These are phyloP conservation scores for Pascua sp. DNA, from an alignment of 1,284 basidiomycete genomes.

Conservation along the genomic window DNA sequence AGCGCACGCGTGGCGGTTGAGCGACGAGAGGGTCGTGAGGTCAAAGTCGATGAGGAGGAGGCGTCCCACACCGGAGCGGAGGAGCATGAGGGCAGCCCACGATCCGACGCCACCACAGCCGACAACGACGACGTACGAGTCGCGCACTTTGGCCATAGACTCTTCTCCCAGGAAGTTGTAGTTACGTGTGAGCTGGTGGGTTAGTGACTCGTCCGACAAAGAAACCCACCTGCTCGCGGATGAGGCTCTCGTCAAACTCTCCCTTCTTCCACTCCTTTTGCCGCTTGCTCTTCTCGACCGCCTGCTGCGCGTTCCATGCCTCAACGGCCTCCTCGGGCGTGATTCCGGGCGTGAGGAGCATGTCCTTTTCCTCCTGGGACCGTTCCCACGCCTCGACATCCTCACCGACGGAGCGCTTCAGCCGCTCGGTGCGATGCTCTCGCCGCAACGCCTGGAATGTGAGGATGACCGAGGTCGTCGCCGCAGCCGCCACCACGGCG, in stretches of 20 bases:
- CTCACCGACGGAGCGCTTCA: conserved; percentile 46
- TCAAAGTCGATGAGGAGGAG: conserved; percentile 65
- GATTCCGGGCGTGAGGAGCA: too few relatives aligned
- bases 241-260: conserved; percentile 68
- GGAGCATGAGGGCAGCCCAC: conserved; percentile 92
- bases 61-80: conserved; percentile 55
- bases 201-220: neutral
- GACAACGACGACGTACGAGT: conserved; percentile 75
- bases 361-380: conserved; percentile 1
- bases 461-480: conserved; percentile 43
- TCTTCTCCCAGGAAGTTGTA: conserved; percentile 93
- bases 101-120: conserved; percentile 96
- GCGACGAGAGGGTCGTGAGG: conserved; percentile 84
- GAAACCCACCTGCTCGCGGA: conserved; percentile 59
- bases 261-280: conserved; percentile 35
- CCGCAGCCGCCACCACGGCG: conserved; percentile 37
- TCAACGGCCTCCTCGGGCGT: conserved; percentile 1
- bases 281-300: conserved; percentile 19
- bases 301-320: conserved; percentile 1
- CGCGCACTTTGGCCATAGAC: conserved; percentile 74
- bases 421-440: conserved; percentile 39
- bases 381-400: conserved; percentile 47
- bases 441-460: conserved; percentile 46
- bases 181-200: conserved; percentile 75
- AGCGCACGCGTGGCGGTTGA: conserved; percentile 95